A percentile compares a stretch with the other conserved stretches of the same genome.
These are phyloP conservation scores for Pleurotus pulmonarius DNA, from an alignment of 768 basidiomycete genomes.

Conservation along the genomic window DNA sequence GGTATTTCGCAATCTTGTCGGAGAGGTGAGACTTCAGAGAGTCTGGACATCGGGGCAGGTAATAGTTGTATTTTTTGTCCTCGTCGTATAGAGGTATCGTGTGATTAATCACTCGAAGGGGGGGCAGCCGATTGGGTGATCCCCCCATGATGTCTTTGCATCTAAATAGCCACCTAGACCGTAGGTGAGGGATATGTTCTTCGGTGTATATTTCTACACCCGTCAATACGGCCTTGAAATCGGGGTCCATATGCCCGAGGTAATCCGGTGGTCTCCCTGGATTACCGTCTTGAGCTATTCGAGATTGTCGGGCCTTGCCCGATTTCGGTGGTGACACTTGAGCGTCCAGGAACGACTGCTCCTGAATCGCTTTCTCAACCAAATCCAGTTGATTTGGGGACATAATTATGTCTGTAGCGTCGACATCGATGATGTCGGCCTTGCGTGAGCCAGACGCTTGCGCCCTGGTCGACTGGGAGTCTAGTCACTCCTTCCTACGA, in stretches of 20 bases:
- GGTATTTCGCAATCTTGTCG: constrained; percentile 28
- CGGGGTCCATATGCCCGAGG: constrained; percentile 18
- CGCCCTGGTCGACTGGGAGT: too few relatives aligned
- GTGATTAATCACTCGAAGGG: constrained; percentile 32
- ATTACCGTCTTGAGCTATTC: constrained; percentile 2
- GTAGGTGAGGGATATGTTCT: constrained; percentile 8
- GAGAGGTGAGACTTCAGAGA: constrained; percentile 21
- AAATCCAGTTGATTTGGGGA: too few relatives aligned
- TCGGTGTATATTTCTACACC: neutral
- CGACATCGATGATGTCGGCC: too few relatives aligned
- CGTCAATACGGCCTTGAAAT: neutral
- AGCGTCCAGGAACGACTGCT: too few relatives aligned
- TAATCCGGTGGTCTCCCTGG: too few relatives aligned
- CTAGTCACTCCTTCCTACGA: too few relatives aligned
- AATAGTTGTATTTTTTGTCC: constrained; percentile 23
- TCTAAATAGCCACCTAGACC: constrained; percentile 17
- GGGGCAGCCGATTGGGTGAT: constrained; percentile 24
- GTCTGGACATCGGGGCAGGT: constrained; percentile 27
- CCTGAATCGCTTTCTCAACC: too few relatives aligned
- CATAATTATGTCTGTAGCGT: too few relatives aligned
- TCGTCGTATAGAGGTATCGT: constrained; percentile 33
- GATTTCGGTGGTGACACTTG: neutral
- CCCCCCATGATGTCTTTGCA: constrained; percentile 21
- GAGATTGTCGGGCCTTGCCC: neutral
- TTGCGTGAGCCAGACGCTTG: too few relatives aligned